phyloP scores from a whole-genome alignment of 305 asterid genomes.

The Coffea humblotiana region DNA sequence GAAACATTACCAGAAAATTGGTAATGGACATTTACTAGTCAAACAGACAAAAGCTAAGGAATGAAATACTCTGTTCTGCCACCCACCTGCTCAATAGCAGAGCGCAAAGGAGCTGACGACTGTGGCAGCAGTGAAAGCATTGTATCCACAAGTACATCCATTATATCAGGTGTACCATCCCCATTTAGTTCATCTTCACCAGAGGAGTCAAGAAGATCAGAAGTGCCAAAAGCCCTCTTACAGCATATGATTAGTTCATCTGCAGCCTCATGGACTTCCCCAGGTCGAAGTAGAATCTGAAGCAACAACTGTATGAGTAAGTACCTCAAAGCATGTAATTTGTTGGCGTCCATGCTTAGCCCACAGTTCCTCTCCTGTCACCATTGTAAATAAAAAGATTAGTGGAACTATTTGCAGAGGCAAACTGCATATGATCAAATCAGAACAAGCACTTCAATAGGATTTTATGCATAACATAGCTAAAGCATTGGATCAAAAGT shows the following conservation, averaged over 20 bases:
- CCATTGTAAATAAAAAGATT: neutral
- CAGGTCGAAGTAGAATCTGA: slow-evolving; percentile 86
- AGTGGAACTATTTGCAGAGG: neutral
- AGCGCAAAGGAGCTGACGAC: slow-evolving; percentile 84
- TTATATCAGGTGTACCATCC: slow-evolving; percentile 60
- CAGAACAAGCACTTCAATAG: neutral
- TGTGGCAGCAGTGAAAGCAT: slow-evolving; percentile 95
- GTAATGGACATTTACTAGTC: neutral
- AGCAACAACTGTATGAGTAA: slow-evolving; percentile 90
- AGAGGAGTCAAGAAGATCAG: slow-evolving; percentile 62
- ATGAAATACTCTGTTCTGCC: slow-evolving; percentile 13
- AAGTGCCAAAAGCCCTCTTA: slow-evolving; percentile 69
- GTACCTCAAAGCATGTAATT: slow-evolving; percentile 76
- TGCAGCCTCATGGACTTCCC: slow-evolving; percentile 86
- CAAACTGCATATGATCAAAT: neutral
- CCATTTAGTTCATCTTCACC: slow-evolving; percentile 82
- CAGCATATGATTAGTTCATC: slow-evolving; percentile 85
- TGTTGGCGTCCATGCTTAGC: slow-evolving; percentile 48
- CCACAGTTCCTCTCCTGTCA: slow-evolving; percentile 72
- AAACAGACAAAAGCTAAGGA: slow-evolving; percentile 7
- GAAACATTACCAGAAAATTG: neutral
- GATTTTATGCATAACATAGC: neutral
- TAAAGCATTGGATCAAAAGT: neutral
- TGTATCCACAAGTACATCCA: slow-evolving; percentile 96
- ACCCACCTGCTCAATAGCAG: slow-evolving; percentile 89